Percentiles rank a stretch among this genome's conserved stretches.
These are phyloP conservation scores for Rhodotorula mucilaginosa DNA, from an alignment of 1,284 basidiomycete species.

Conservation along the genomic window DNA sequence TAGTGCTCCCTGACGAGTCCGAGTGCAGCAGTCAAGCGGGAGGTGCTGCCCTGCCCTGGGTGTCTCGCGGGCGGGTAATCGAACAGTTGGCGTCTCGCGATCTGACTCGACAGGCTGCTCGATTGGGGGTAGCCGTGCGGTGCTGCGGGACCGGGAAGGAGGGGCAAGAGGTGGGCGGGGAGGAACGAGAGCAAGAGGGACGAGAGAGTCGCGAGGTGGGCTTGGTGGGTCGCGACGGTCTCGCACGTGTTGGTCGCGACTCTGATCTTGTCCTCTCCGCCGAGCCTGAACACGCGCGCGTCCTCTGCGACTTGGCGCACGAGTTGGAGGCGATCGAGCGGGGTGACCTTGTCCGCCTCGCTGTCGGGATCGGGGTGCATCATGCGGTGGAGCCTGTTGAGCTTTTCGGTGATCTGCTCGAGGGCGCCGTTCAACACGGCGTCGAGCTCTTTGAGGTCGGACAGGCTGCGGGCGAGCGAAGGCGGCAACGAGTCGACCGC, in stretches of 20 bases:
- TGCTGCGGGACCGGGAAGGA: slow-evolving; percentile 40
- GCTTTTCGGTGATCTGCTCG: slow-evolving; percentile 71
- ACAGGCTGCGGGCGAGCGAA: slow-evolving; percentile 90
- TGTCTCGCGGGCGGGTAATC: slow-evolving; percentile 30
- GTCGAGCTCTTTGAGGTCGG: slow-evolving; percentile 94
- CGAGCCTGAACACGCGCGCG: slow-evolving; percentile 83
- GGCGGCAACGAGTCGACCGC: slow-evolving; percentile 89
- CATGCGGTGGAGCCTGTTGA: slow-evolving; percentile 68
- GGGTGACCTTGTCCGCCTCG: slow-evolving; percentile 62
- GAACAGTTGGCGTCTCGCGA: slow-evolving; percentile 31
- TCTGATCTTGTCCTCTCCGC: slow-evolving; percentile 98
- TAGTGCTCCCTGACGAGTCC: slow-evolving; percentile 32
- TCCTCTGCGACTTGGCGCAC: slow-evolving; percentile 92
- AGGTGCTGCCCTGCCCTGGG: slow-evolving; percentile 14
- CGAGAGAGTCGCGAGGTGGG: slow-evolving; percentile 43
- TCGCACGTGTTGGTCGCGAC: slow-evolving; percentile 93
- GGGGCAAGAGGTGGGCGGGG: slow-evolving; percentile 36
- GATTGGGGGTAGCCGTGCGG: slow-evolving; percentile 43
- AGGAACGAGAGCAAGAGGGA: slow-evolving; percentile 41
- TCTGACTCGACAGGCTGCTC: slow-evolving; percentile 12
- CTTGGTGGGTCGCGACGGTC: slow-evolving; percentile 53
- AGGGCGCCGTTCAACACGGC: slow-evolving; percentile 85
- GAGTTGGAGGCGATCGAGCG: slow-evolving; percentile 78
- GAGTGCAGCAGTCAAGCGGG: slow-evolving; percentile 16
- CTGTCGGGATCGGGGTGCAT: slow-evolving; percentile 50